A percentile compares a stretch with the other conserved stretches of the same genome.
These are phyloP conservation scores for Liquidambar formosana DNA, from an alignment of 164 flowering plant genomes.

Conservation along the genomic window DNA sequence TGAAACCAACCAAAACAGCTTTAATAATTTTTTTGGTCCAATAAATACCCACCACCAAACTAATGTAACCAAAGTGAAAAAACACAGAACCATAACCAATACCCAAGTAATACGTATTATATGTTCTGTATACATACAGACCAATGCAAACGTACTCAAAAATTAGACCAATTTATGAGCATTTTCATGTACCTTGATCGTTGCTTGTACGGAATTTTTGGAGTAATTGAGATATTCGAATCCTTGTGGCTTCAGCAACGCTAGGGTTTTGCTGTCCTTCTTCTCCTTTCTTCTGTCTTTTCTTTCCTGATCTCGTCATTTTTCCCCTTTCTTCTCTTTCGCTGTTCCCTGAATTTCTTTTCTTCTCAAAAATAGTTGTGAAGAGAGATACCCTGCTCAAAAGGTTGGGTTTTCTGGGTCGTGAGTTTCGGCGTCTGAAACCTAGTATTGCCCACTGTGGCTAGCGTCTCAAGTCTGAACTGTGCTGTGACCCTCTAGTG, in stretches of 20 bases:
- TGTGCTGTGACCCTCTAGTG: too few relatives aligned
- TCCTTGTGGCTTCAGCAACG: conserved; percentile 31
- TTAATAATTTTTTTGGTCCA: not conserved
- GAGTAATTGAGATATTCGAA: conserved; percentile 34
- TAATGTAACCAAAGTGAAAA: not conserved
- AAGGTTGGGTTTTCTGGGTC: too few relatives aligned
- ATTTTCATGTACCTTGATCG: conserved; percentile 24
- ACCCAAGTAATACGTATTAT: not conserved
- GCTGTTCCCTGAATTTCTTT: too few relatives aligned
- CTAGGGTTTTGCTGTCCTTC: conserved; percentile 6
- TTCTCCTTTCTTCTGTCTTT: conserved; percentile 21
- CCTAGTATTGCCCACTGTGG: too few relatives aligned
- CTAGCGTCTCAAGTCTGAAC: too few relatives aligned
- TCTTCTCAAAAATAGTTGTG: too few relatives aligned
- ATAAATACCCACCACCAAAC: conserved; percentile 1
- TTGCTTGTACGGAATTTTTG: conserved; percentile 26
- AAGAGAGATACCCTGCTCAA: too few relatives aligned
- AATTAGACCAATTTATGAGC: not conserved
- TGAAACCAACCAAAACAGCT: not conserved
- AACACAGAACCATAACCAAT: not conserved
- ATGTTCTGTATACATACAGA: too few relatives aligned
- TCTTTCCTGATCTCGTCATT: conserved; percentile 26
- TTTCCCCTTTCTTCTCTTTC: too few relatives aligned
- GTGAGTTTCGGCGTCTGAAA: too few relatives aligned
- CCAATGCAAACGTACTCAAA: not conserved